phyloP scores from a whole-genome alignment of 2,329 filamentous ascomycete genomes.

The Neophaeococcomyces aloes region DNA sequence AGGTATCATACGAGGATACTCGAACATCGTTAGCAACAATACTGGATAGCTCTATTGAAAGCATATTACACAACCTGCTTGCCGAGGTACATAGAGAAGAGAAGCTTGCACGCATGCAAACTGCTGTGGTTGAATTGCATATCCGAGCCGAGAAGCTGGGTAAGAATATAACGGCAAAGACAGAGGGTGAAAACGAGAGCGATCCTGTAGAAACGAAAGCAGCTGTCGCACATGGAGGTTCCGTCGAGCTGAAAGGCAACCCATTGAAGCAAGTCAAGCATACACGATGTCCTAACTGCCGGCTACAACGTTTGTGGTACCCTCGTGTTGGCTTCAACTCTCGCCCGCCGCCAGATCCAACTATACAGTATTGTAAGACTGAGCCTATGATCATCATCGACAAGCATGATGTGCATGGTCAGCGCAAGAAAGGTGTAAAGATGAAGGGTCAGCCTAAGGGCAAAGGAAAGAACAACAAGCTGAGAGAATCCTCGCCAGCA shows the following conservation, averaged over 20 bases:
- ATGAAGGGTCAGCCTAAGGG: slow-evolving; percentile 26
- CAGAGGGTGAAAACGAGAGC: slow-evolving; percentile 24
- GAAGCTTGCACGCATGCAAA: slow-evolving; percentile 49
- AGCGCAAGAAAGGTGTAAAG: slow-evolving; percentile 22
- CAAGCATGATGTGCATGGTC: slow-evolving; percentile 52
- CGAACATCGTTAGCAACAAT: slow-evolving; percentile 28
- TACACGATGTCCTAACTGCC: slow-evolving; percentile 51
- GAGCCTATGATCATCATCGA: slow-evolving; percentile 48
- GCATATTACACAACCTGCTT: slow-evolving; percentile 50
- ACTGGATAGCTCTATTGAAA: slow-evolving; percentile 48
- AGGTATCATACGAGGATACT: slow-evolving; percentile 1
- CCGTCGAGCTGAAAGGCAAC: slow-evolving; percentile 46
- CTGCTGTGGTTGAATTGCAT: slow-evolving; percentile 35
- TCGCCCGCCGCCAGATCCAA: slow-evolving; percentile 38
- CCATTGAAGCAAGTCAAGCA: slow-evolving; percentile 49
- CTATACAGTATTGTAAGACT: slow-evolving; percentile 45
- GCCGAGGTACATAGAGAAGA: slow-evolving; percentile 50
- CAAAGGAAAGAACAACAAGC: slow-evolving; percentile 42
- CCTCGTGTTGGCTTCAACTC: slow-evolving; percentile 44
- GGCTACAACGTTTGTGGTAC: slow-evolving; percentile 49
- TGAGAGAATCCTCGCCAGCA: slow-evolving; percentile 26
- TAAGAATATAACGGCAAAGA: slow-evolving; percentile 24
- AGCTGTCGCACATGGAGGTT: slow-evolving; percentile 43
- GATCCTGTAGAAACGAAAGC: slow-evolving; percentile 38
- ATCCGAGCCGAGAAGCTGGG: slow-evolving; percentile 31